Evolutionary conservation across 371 early-diverging fungal genomes (phyloP).

Genomic region (Actinomucor elegans): DNA sequence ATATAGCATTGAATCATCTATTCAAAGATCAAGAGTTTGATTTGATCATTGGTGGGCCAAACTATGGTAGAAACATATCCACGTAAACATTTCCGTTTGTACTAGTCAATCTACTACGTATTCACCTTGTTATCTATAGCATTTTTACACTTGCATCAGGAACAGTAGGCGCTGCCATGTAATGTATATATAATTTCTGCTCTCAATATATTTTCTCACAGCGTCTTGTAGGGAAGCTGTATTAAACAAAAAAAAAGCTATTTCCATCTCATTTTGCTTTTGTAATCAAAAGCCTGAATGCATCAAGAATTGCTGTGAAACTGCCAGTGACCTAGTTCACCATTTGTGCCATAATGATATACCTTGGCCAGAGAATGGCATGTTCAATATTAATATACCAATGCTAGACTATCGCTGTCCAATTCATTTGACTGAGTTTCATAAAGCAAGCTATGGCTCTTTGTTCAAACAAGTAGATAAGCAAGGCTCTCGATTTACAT

Average conservation of each 20-base stretch:
- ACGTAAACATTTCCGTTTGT: too few species aligned
- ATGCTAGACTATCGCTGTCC: slow-evolving; percentile 33
- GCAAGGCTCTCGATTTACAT: slow-evolving; percentile 19
- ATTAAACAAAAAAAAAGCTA: slow-evolving; percentile 33
- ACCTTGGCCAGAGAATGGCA: slow-evolving; percentile 36
- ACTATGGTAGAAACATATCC: slow-evolving; percentile 44
- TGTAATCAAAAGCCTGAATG: slow-evolving; percentile 22
- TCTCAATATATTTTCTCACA: not conserved
- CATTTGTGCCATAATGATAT: slow-evolving; percentile 18
- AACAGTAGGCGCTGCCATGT: slow-evolving; percentile 47
- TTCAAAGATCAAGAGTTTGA: slow-evolving; percentile 39
- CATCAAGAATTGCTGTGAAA: slow-evolving; percentile 32
- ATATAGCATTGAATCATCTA: slow-evolving; percentile 41
- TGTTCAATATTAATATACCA: slow-evolving; percentile 46
- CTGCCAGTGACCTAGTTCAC: slow-evolving; percentile 35
- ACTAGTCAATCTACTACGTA: not conserved
- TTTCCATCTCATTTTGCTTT: slow-evolving; percentile 47
- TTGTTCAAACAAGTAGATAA: slow-evolving; percentile 28
- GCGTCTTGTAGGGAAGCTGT: slow-evolving; percentile 30
- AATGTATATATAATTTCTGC: slow-evolving; percentile 1
- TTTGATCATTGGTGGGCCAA: slow-evolving; percentile 46
- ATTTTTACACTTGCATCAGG: slow-evolving; percentile 46
- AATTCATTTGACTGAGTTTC: slow-evolving; percentile 36
- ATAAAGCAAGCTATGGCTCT: slow-evolving; percentile 30
- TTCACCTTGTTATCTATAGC: slow-evolving; percentile 4